Evolutionary conservation across 2,329 filamentous ascomycete species (phyloP).

Genomic region (Phialophora expanda): DNA sequence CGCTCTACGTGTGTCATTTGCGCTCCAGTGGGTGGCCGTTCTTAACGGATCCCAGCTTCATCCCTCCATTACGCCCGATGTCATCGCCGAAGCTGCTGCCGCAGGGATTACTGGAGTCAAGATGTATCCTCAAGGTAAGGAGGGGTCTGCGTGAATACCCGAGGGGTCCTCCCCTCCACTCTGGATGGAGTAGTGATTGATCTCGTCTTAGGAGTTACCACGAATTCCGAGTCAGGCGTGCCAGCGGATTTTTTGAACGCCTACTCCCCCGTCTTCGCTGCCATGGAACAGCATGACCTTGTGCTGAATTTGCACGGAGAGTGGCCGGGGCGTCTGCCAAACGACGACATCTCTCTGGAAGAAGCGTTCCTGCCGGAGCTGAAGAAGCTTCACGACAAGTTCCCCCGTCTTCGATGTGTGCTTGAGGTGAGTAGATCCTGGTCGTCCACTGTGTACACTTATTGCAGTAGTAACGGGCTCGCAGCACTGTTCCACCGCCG

Average conservation of each 20-base stretch:
- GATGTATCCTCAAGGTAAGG: constrained; percentile 40
- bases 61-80: constrained; percentile 67
- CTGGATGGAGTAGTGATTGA: constrained; percentile 13
- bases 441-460: not conserved
- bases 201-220: constrained; percentile 57
- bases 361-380: constrained; percentile 81
- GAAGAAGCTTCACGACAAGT: constrained; percentile 71
- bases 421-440: constrained; percentile 48
- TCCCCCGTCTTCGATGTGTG: constrained; percentile 70
- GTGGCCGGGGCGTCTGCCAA: constrained; percentile 55
- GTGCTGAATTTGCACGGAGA: constrained; percentile 96
- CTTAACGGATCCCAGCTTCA: constrained; percentile 47
- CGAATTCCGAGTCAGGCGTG: constrained; percentile 61
- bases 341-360: constrained; percentile 61
- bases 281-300: constrained; percentile 83
- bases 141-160: not conserved
- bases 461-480: not conserved
- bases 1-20: constrained; percentile 61
- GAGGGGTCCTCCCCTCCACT: not conserved
- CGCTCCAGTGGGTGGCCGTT: not conserved
- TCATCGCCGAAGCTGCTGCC: constrained; percentile 73
- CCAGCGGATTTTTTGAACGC: constrained; percentile 50
- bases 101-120: constrained; percentile 70
- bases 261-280: constrained; percentile 70
- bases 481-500: constrained; percentile 80